Evolutionary conservation across 306 rosid species (phyloP).

Genomic region (Benincasa hispida): DNA sequence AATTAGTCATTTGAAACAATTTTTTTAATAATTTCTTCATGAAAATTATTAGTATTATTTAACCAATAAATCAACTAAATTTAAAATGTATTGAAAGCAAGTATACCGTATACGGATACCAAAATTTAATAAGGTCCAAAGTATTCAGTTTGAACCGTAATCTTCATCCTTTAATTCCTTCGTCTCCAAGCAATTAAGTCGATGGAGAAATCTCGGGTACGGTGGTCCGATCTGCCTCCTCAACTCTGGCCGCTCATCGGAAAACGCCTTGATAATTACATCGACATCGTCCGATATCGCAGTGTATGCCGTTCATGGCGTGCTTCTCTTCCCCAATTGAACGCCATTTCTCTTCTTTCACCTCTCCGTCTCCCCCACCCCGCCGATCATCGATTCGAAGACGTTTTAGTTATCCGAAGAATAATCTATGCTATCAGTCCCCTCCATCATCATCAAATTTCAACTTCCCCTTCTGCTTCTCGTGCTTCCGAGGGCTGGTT

Average conservation of each 20-base stretch:
- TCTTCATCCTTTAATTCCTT: neutral
- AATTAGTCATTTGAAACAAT: too few species aligned
- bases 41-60: too few species aligned
- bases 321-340: neutral
- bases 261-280: neutral
- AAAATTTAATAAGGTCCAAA: too few species aligned
- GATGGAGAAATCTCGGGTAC: neutral
- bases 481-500: conserved; percentile 2
- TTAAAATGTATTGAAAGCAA: too few species aligned
- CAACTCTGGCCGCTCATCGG: neutral
- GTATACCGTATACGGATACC: too few species aligned
- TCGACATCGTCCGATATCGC: neutral
- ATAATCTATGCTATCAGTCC: neutral
- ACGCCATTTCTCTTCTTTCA: neutral
- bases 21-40: too few species aligned
- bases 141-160: too few species aligned
- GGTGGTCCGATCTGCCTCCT: neutral
- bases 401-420: neutral
- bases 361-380: conserved; percentile 8
- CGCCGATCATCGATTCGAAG: neutral
- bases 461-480: neutral
- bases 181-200: neutral
- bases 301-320: neutral
- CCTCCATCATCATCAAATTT: neutral
- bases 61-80: too few species aligned